These are phyloP conservation scores for Pseudofabraea citricarpa DNA, from an alignment of 2,329 filamentous ascomycete species.

Conservation along the genomic window DNA sequence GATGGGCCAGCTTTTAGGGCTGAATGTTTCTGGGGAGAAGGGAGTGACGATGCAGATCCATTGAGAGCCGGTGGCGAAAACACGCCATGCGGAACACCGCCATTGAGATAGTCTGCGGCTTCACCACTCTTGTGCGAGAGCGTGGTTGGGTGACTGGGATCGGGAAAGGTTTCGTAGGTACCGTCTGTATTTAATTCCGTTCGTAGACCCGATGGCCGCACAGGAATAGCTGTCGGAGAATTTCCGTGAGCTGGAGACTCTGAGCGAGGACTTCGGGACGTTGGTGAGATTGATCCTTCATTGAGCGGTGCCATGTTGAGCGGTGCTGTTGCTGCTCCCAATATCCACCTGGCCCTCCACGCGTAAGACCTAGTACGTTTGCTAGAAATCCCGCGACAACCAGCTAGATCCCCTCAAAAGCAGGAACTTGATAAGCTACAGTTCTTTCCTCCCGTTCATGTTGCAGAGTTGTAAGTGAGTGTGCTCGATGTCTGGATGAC, in stretches of 20 bases:
- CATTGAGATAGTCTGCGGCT: conserved; percentile 28
- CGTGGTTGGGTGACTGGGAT: conserved; percentile 9
- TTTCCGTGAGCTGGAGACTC: conserved; percentile 19
- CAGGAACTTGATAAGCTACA: conserved; percentile 7
- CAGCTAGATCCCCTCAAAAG: conserved; percentile 2
- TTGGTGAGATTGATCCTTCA: conserved; percentile 32
- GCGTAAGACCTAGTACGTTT: not conserved
- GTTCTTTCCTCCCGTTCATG: conserved; percentile 7
- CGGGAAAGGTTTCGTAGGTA: conserved; percentile 6
- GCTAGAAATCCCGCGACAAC: not conserved
- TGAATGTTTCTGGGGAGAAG: conserved; percentile 11
- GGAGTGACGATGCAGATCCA: conserved; percentile 1
- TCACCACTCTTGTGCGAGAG: conserved; percentile 14
- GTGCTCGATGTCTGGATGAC: too few relatives aligned
- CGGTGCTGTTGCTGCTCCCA: too few relatives aligned
- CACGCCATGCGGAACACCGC: conserved; percentile 20
- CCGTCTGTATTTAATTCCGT: conserved; percentile 20
- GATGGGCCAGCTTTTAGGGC: conserved; percentile 12
- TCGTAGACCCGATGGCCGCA: conserved; percentile 21
- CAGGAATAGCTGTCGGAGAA: conserved; percentile 17
- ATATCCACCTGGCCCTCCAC: not conserved
- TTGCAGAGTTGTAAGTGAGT: too few relatives aligned
- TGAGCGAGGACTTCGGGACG: conserved; percentile 26
- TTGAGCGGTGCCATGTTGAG: conserved; percentile 21
- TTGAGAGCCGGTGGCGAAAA: conserved; percentile 3